phyloP scores from a whole-genome alignment of 345 rosid genomes.

The Citropsis articulata region DNA sequence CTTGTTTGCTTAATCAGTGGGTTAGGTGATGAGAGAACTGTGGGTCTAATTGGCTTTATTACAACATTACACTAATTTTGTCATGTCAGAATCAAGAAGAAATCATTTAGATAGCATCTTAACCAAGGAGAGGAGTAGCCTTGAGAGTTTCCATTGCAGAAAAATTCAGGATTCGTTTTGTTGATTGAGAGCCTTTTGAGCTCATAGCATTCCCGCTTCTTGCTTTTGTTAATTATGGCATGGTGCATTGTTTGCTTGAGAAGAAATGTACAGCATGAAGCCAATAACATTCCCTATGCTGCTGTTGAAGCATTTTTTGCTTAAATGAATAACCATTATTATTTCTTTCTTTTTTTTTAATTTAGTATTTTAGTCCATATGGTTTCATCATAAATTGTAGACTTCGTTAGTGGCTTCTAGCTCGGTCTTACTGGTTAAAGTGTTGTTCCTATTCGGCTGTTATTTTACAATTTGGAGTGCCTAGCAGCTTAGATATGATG shows the following conservation, averaged over 20 bases:
- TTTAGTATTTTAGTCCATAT: neutral
- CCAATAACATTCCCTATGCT: neutral
- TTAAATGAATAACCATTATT: neutral
- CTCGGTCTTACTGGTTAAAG: neutral
- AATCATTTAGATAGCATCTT: neutral
- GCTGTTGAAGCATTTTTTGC: neutral
- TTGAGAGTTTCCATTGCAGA: neutral
- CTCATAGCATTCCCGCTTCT: neutral
- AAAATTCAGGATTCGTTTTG: neutral
- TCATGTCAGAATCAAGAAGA: neutral
- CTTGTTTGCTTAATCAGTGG: neutral
- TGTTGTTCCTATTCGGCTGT: neutral
- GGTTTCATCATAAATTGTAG: neutral
- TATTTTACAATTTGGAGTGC: too few relatives aligned
- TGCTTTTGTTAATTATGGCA: neutral
- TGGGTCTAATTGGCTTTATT: neutral
- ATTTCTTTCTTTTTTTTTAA: neutral
- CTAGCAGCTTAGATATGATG: neutral
- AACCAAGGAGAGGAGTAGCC: neutral
- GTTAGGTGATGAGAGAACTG: neutral
- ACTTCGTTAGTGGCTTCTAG: neutral
- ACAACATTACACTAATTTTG: neutral
- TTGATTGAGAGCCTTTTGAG: neutral
- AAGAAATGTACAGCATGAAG: neutral
- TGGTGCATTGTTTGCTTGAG: neutral